Evolutionary conservation across 176 grass and related monocot genomes (phyloP), one percentile per base, ranked within the genome.

Genomic region (Ensete ventricosum): DNA sequence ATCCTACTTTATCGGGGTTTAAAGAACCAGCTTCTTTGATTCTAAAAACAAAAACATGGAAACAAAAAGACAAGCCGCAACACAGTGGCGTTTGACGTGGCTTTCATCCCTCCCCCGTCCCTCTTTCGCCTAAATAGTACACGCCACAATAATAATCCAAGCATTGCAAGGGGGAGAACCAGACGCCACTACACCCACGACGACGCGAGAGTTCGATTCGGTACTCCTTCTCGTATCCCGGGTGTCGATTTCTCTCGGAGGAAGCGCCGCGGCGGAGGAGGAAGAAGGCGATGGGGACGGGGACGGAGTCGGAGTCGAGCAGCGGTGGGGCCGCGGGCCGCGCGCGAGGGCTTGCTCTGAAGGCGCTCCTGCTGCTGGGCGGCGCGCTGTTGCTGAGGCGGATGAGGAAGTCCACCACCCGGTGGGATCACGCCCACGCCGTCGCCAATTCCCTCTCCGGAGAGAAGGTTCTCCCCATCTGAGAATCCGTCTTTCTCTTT

Each of bases 341-440:
- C 67, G 90, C 64, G 14, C 82, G 90, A 20, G 90, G 95, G 5
- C 63, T 84, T 16, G 88, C 89, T 55, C 87, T 99, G 52, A 93
- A 94, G 83, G 90, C 95, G 60, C 84, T 99, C 58, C 76, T 94
- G 60, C 82, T 91, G 43, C 83, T 91, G 71, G 95, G 95, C 14
- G 95, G 95, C 26, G 83, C 89, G 29, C 76, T 90, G 52, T 80
- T 94, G 54, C 79, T 94, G 64, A 92, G 88, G 81, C 83, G 90
- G 76, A 82, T 94, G 64, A 81, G 95, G 66, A 92, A 92, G 72
- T 94, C 95, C 73, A 94, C 95, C 66, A 94, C 95, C 78, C 84
- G 90, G 9, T 94, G 95, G 95, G 95, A 99, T 76, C 95, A 99
- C 69, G 83, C 90, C 69, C 88, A 81, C 48, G 81, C 84, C 68